Evolutionary conservation across 495 filamentous ascomycete genomes (phyloP).

Genomic region (Cercophora samala): DNA sequence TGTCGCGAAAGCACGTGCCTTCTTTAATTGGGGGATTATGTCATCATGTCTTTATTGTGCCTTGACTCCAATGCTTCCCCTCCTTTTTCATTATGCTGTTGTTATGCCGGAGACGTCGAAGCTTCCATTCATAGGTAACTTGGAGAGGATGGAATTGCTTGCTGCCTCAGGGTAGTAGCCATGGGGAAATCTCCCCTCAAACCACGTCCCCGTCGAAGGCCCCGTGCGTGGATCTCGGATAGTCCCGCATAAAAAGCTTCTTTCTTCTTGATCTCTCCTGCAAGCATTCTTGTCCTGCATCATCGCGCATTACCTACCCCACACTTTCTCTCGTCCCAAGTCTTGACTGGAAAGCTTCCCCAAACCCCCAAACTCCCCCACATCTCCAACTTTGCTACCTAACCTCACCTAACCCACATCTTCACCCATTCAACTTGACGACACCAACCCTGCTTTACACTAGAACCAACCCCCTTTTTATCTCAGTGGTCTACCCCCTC

Average conservation of each 20-base stretch:
- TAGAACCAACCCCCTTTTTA: not conserved
- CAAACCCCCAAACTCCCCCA: not conserved
- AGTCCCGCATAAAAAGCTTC: not conserved
- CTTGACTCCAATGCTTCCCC: not conserved
- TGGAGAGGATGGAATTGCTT: too few species aligned
- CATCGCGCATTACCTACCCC: not conserved
- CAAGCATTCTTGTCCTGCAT: not conserved
- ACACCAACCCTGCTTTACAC: not conserved
- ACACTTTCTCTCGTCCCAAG: not conserved
- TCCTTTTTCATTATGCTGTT: not conserved
- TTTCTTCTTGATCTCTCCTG: not conserved
- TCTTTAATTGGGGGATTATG: constrained; percentile 8
- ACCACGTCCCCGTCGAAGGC: not conserved
- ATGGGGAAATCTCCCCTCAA: not conserved
- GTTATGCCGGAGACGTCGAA: too few species aligned
- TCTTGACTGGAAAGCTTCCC: not conserved
- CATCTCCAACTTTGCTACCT: not conserved
- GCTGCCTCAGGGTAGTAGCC: too few species aligned
- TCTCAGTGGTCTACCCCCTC: not conserved
- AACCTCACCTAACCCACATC: not conserved
- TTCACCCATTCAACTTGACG: not conserved
- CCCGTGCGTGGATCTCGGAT: not conserved
- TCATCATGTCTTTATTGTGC: not conserved
- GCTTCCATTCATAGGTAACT: too few species aligned
- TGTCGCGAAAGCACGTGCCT: constrained; percentile 22